These are phyloP conservation scores for Nephromyces sp. DNA, from an alignment of 169 alveolate genomes.

Conservation along the genomic window DNA sequence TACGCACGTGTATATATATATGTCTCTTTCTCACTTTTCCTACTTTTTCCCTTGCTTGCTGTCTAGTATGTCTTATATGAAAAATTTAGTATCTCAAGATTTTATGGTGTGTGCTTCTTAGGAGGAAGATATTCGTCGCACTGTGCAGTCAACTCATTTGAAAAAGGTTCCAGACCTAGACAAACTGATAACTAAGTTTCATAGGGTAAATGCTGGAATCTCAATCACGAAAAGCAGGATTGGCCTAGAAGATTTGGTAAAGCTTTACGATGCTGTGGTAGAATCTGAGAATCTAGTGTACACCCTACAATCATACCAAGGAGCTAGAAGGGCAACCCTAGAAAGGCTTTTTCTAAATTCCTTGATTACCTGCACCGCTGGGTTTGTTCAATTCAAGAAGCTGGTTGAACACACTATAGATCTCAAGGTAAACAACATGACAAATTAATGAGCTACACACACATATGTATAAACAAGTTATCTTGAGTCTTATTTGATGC, in stretches of 20 bases:
- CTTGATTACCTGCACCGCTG: slow-evolving; percentile 54
- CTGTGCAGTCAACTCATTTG: slow-evolving; percentile 49
- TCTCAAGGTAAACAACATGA: slow-evolving; percentile 46
- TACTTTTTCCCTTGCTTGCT: neutral
- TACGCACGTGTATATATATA: too few relatives aligned
- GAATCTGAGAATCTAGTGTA: slow-evolving; percentile 28
- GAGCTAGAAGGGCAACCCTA: slow-evolving; percentile 45
- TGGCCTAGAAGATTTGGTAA: slow-evolving; percentile 30
- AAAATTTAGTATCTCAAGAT: neutral
- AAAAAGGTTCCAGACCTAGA: slow-evolving; percentile 69
- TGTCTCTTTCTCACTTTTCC: too few relatives aligned
- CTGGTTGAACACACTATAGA: slow-evolving; percentile 84
- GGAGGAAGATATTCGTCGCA: slow-evolving; percentile 43
- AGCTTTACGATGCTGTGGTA: slow-evolving; percentile 30
- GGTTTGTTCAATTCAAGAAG: slow-evolving; percentile 63
- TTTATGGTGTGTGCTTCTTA: neutral
- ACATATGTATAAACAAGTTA: too few relatives aligned
- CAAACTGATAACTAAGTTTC: slow-evolving; percentile 36
- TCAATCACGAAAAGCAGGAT: neutral
- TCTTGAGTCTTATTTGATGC: too few relatives aligned
- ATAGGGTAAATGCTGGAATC: slow-evolving; percentile 18
- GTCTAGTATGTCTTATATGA: neutral
- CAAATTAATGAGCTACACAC: too few relatives aligned
- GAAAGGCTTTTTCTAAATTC: slow-evolving; percentile 43
- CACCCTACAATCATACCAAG: slow-evolving; percentile 39